Base-by-base conservation (phyloP, 2,329 filamentous ascomycete genomes). In the Macrophomina pseudophaseolina region DNA sequence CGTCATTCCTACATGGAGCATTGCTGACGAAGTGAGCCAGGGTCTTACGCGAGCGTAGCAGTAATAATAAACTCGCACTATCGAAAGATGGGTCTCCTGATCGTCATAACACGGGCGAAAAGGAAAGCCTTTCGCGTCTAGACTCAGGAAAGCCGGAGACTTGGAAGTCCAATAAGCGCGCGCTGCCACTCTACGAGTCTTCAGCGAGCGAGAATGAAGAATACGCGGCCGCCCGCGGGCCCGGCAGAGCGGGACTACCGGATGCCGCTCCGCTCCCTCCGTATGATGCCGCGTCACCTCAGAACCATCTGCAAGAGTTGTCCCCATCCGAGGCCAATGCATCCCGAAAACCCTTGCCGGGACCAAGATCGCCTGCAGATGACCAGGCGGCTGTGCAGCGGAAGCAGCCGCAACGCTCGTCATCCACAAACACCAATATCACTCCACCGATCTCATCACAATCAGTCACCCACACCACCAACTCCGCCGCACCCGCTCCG, bases 1-100 rank as follows among this genome's bases (percentile, higher is more conserved):
- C 51, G 40, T 35, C 49, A 64, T 48, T 23, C 16, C n/a, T 7
- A 48, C 40, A 32, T 28, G 51, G 48, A 48, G 1, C 4, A 40
- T 33, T 30, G 63, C 63, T 65, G 63, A 65, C 52, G 30, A 54
- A 48, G 51, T 48, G 14, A 11, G 16, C 6, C 8, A 62, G 58
- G 23, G n/a, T 33, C 38, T 56, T 48, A 35, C 40, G 38, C 12
- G 38, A 56, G 51, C 28, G 44, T 9, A 33, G 52, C 46, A 18
- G 51, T 56, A 28, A 33, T 40, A 56, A 56, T 56, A 65, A 65
- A 48, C 63, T 65, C 30, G 18, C 63, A 53, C 44, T 58, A 56
- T 48, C 63, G 30, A 56, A 62, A 49, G n/a, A 32, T 11, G 44
- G 30, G n/a, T 62, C 58, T 28, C 28, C 63, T 30, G 40, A 38